phyloP scores from a whole-genome alignment of 1,284 basidiomycete species.

The Tilletiaria anomala region DNA sequence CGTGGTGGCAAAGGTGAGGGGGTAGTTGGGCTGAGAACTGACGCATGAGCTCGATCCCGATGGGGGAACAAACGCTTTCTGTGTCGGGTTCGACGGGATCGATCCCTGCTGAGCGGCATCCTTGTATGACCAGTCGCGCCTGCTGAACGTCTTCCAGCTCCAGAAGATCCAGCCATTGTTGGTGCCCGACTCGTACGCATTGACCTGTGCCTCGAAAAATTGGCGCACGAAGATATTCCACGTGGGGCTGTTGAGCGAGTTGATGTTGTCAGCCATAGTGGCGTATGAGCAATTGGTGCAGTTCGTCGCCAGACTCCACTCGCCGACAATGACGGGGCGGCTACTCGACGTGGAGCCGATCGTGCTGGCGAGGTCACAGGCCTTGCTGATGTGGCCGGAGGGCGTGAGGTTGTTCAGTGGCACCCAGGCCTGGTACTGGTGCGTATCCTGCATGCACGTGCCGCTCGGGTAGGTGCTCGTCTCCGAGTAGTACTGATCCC shows the following conservation, averaged over 20 bases:
- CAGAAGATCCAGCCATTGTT: too few relatives aligned
- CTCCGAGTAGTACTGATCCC: too few relatives aligned
- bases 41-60: neutral
- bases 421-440: slow-evolving; percentile 6
- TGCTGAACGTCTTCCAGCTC: slow-evolving; percentile 9
- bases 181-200: slow-evolving; percentile 4
- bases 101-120: slow-evolving; percentile 6
- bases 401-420: neutral
- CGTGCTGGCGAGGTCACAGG: neutral
- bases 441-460: too few relatives aligned
- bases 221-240: slow-evolving; percentile 3
- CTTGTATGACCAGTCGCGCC: slow-evolving; percentile 6
- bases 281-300: neutral
- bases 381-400: slow-evolving; percentile 4
- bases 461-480: too few relatives aligned
- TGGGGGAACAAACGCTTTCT: slow-evolving; percentile 1
- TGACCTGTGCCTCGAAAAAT: slow-evolving; percentile 8
- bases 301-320: too few relatives aligned
- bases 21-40: neutral
- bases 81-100: slow-evolving; percentile 7
- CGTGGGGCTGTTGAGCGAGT: slow-evolving; percentile 2
- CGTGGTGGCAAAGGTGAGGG: neutral
- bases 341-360: neutral
- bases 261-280: slow-evolving; percentile 4
- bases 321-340: slow-evolving; percentile 6